Base-by-base conservation (phyloP, 345 rosid species). In the Bruguiera sexangula region DNA sequence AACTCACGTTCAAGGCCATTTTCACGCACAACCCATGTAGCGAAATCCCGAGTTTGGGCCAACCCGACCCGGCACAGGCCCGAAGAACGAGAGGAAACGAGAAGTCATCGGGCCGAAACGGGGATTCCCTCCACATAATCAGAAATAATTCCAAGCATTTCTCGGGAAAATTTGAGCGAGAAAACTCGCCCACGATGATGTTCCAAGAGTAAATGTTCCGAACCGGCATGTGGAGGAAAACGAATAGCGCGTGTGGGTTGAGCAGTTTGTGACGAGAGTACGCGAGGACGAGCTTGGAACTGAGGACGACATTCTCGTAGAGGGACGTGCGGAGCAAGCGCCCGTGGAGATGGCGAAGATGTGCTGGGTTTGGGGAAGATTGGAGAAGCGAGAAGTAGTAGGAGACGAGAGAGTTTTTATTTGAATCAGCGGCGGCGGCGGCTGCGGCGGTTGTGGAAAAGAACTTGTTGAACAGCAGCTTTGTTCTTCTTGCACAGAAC, bases 201-300 rank as follows among this genome's bases (percentile, higher is more conserved):
- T 88, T 88, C 94, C 91, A 86, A 0, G 91, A 86, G 79, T 73
- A 86, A n/a, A 85, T 78, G 72, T 85, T 86, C 32, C 80, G 80
- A 16, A 46, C 6, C 1, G 88, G 94, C 88, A 86, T 86, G 81
- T 88, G 91, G 65, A 82, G 69, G 85, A 88, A 88, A 63, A 79
- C 82, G 11, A 79, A 62, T 10, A 88, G 81, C 22, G 88, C 76
- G 37, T 85, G 32, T 32, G 88, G 77, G 51, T 21, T 5, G 67
- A 86, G 87, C 43, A 58, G 73, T 43, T 59, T n/a, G n/a, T 70
- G 87, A 8, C 76, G 76, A 6, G 90, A 86, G 70, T 86, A 88
- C 69, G 77, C 73, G 34, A 81, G 78, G 60, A 84, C 81, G 46
- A 88, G 93, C 66, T 82, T 84, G 6, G 90, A 81, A 69, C 76